Conservation (phyloP, 2,329 filamentous ascomycete species). For the Proliferodiscus dingleyae region DNA sequence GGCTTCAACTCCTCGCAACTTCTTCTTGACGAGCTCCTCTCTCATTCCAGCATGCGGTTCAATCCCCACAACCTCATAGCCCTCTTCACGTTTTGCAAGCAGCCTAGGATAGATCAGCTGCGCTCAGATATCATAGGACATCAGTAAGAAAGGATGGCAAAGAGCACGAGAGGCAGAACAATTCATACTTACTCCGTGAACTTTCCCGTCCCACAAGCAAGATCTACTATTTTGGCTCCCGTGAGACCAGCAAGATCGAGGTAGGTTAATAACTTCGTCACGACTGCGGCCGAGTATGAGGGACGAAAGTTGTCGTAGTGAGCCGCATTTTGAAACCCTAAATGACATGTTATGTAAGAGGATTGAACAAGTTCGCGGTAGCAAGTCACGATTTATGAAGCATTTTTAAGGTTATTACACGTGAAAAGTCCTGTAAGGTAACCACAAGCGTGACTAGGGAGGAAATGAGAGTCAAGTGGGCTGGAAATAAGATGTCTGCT, state of each 20-base stretch:
- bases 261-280: conserved; percentile 51
- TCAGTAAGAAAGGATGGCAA: too few relatives aligned
- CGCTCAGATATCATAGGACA: too few relatives aligned
- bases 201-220: conserved; percentile 66
- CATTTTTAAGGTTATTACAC: too few relatives aligned
- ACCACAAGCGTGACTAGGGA: too few relatives aligned
- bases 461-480: too few relatives aligned
- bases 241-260: conserved; percentile 45
- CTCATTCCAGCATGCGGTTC: conserved; percentile 66
- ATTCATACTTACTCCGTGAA: conserved; percentile 50
- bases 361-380: too few relatives aligned
- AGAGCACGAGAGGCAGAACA: neutral
- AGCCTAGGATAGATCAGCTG: too few relatives aligned
- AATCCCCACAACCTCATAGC: conserved; percentile 55
- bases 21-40: conserved; percentile 53
- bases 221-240: conserved; percentile 52
- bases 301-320: conserved; percentile 66
- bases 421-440: too few relatives aligned
- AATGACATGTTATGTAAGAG: too few relatives aligned
- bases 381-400: too few relatives aligned
- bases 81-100: conserved; percentile 53
- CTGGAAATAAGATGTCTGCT: too few relatives aligned
- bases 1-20: conserved; percentile 41
- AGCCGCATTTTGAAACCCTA: conserved; percentile 54
- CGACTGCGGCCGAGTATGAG: conserved; percentile 55